phyloP scores from a whole-genome alignment of 2,329 filamentous ascomycete species.

The Pseudocercospora vitis region DNA sequence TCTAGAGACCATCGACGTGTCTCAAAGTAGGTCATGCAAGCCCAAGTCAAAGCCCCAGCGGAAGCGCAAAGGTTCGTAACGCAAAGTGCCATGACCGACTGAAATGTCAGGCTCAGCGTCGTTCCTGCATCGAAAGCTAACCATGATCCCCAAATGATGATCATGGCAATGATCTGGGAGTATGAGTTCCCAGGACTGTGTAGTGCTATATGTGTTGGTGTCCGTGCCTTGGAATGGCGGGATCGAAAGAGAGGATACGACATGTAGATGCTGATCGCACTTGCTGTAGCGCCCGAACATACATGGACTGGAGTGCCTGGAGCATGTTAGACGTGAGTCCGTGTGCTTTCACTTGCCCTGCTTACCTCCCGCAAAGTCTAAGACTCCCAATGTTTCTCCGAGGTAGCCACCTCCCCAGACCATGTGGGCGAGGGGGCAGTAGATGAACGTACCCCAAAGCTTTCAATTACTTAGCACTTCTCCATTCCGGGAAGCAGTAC shows the following conservation, averaged over 20 bases:
- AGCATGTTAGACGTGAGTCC: not conserved
- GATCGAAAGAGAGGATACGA: slow-evolving; percentile 53
- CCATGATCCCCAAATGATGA: slow-evolving; percentile 56
- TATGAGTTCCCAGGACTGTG: slow-evolving; percentile 52
- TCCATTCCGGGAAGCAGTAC: no score
- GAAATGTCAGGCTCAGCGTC: slow-evolving; percentile 51
- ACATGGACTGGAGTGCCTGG: slow-evolving; percentile 45
- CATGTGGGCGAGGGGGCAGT: slow-evolving; percentile 52
- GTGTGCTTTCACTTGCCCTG: not conserved
- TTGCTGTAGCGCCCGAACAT: slow-evolving; percentile 48
- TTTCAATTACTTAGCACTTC: not conserved
- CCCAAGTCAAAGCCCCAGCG: slow-evolving; percentile 51
- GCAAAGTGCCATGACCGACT: slow-evolving; percentile 52
- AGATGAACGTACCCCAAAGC: slow-evolving; percentile 52
- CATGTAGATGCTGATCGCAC: slow-evolving; percentile 50
- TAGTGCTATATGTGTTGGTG: slow-evolving; percentile 49
- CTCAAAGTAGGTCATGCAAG: slow-evolving; percentile 47
- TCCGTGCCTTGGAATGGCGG: slow-evolving; percentile 46
- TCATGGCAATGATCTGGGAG: slow-evolving; percentile 50
- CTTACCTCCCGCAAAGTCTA: slow-evolving; percentile 49
- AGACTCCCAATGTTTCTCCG: slow-evolving; percentile 43
- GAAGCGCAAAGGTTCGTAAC: slow-evolving; percentile 54
- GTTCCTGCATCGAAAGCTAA: slow-evolving; percentile 54
- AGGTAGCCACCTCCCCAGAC: slow-evolving; percentile 51
- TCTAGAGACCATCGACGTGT: slow-evolving; percentile 51